Conservation (phyloP, 441 rosid genomes). For the Biscutella laevigata region DNA sequence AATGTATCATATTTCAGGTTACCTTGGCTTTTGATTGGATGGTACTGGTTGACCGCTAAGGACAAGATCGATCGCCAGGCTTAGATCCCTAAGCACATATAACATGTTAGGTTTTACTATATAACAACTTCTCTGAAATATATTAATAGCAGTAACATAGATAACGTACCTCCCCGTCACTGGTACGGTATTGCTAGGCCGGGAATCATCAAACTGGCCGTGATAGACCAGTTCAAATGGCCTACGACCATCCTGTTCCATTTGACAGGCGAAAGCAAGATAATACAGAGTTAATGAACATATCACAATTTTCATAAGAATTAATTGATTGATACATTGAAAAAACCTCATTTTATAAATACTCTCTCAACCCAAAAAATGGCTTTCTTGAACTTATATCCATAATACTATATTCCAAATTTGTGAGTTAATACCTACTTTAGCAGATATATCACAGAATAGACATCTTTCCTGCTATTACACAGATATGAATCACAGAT, state of each 20-base stretch:
- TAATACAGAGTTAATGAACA: background rate
- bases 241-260: conserved; percentile 69
- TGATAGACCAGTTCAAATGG: conserved; percentile 89
- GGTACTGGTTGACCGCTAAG: conserved; percentile 71
- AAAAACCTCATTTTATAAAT: background rate
- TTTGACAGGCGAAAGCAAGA: background rate
- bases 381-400: background rate
- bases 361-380: background rate
- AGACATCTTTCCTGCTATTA: background rate
- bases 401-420: background rate
- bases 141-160: background rate
- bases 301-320: background rate
- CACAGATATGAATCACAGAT: background rate
- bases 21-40: conserved; percentile 71
- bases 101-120: conserved; percentile 9
- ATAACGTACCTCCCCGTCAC: conserved; percentile 63
- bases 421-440: background rate
- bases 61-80: conserved; percentile 58
- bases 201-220: conserved; percentile 86
- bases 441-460: background rate
- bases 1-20: background rate
- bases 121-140: background rate
- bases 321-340: background rate
- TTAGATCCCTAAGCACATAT: conserved; percentile 44
- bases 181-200: conserved; percentile 57